Percentiles rank a stretch among this genome's conserved stretches.
These are phyloP conservation scores for Arthrobotrys sphaeroides DNA, from an alignment of 2,329 filamentous ascomycete genomes.

Conservation along the genomic window DNA sequence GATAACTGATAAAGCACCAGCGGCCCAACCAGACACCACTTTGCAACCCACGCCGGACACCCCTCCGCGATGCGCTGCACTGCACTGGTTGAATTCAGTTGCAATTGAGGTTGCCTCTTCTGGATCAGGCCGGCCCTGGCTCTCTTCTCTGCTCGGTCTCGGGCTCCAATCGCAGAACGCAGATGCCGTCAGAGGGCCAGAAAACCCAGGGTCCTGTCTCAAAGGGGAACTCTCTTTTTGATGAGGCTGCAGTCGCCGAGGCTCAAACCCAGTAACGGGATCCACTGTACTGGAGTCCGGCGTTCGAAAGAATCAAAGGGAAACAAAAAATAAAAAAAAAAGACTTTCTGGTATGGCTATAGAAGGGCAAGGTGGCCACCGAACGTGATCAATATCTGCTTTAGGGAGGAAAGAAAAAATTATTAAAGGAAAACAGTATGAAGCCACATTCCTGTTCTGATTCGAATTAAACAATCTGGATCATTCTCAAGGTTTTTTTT, in stretches of 20 bases:
- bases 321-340: constrained; percentile 14
- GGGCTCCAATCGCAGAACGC: constrained; percentile 34
- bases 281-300: constrained; percentile 39
- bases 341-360: constrained; percentile 23
- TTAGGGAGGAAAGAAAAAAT: constrained; percentile 52
- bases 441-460: constrained; percentile 54
- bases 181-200: constrained; percentile 25
- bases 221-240: constrained; percentile 45
- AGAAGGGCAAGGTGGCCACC: constrained; percentile 28
- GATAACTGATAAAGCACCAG: constrained; percentile 43
- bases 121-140: constrained; percentile 38
- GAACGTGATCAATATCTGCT: constrained; percentile 51
- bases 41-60: constrained; percentile 2
- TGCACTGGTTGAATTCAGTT: constrained; percentile 17
- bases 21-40: constrained; percentile 16
- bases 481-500: constrained; percentile 26
- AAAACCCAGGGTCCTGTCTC: constrained; percentile 47
- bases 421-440: constrained; percentile 43
- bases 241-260: constrained; percentile 54
- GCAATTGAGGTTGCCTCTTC: constrained; percentile 40
- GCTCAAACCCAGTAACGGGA: constrained; percentile 42
- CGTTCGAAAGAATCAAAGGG: not conserved
- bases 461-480: constrained; percentile 45
- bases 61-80: not conserved
- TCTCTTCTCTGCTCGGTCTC: constrained; percentile 14